Evolutionary conservation across 768 basidiomycete genomes (phyloP).

Genomic region (Collybia nuda): DNA sequence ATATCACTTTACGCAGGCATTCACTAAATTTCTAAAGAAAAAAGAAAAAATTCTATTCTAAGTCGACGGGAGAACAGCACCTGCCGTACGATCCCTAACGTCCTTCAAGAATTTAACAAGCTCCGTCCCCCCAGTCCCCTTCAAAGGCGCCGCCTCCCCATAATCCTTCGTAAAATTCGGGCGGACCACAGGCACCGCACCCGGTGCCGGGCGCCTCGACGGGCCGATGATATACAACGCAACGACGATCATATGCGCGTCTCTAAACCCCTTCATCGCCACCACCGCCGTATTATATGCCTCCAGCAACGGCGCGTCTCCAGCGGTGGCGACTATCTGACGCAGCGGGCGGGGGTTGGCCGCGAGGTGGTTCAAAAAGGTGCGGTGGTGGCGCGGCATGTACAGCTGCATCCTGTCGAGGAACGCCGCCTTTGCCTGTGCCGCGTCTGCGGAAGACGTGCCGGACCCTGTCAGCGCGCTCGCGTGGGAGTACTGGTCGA

Average conservation of each 20-base stretch:
- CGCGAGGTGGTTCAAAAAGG: conserved; percentile 71
- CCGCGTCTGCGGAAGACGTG: conserved; percentile 7
- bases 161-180: conserved; percentile 7
- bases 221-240: conserved; percentile 77
- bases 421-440: conserved; percentile 37
- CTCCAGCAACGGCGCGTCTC: conserved; percentile 31
- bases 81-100: conserved; percentile 65
- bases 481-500: conserved; percentile 39
- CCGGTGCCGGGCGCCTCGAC: conserved; percentile 35
- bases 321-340: conserved; percentile 39
- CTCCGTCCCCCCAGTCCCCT: conserved; percentile 80
- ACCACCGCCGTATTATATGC: conserved; percentile 67
- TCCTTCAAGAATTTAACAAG: conserved; percentile 75
- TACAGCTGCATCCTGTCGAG: conserved; percentile 75
- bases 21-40: too few relatives aligned
- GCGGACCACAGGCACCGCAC: too few relatives aligned
- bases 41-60: too few relatives aligned
- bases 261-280: conserved; percentile 71
- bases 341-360: conserved; percentile 62
- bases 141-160: conserved; percentile 29
- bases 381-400: conserved; percentile 81
- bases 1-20: too few relatives aligned
- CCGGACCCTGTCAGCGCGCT: conserved; percentile 7
- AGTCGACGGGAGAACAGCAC: conserved; percentile 23
- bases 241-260: conserved; percentile 76